A percentile compares a stretch with the other conserved stretches of the same genome.
phyloP scores from a whole-genome alignment of 306 rosid species.

The Prosopis cineraria region DNA sequence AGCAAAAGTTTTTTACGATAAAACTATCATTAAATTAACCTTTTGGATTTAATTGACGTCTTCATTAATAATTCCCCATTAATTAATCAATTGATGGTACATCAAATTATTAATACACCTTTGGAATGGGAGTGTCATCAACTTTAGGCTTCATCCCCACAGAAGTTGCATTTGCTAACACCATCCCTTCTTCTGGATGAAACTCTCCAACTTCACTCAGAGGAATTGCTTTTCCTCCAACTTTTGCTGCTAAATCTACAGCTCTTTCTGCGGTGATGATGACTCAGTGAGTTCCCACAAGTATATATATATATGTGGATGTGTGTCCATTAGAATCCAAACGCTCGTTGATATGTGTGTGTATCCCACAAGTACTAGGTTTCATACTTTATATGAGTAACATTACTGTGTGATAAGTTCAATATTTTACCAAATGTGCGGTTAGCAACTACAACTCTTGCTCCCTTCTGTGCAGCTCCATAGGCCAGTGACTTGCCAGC shows the following conservation, averaged over 20 bases:
- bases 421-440: conserved; percentile 38
- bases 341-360: background rate
- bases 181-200: conserved; percentile 48
- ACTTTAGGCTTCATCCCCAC: conserved; percentile 54
- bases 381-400: too few relatives aligned
- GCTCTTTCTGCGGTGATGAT: conserved; percentile 40
- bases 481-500: conserved; percentile 56
- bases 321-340: background rate
- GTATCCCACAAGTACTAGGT: too few relatives aligned
- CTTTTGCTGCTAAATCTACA: conserved; percentile 45
- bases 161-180: conserved; percentile 56
- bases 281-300: background rate
- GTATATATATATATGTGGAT: background rate
- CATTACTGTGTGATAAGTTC: background rate
- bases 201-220: conserved; percentile 44
- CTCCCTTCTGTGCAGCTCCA: conserved; percentile 60
- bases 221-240: conserved; percentile 49
- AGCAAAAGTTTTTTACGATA: too few relatives aligned
- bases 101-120: too few relatives aligned
- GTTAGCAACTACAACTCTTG: conserved; percentile 52
- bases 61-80: too few relatives aligned
- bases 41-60: too few relatives aligned
- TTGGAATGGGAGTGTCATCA: conserved; percentile 47
- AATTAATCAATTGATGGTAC: too few relatives aligned
- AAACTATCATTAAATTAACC: too few relatives aligned